phyloP scores from a whole-genome alignment of 345 rosid species.

The Moricandia moricandioides region DNA sequence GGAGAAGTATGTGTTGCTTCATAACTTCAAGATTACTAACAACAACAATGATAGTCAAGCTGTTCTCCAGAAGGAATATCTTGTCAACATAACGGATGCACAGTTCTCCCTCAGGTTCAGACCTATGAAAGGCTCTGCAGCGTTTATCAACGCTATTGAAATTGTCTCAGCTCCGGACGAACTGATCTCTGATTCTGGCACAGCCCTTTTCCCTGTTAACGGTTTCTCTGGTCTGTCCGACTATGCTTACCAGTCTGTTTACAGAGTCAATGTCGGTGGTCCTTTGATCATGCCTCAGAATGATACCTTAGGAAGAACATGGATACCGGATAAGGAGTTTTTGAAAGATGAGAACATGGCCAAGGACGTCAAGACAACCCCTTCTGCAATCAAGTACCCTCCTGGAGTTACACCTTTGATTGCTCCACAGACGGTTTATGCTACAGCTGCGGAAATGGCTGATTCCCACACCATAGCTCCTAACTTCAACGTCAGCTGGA shows the following conservation, averaged over 20 bases:
- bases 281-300: conserved; percentile 54
- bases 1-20: conserved; percentile 59
- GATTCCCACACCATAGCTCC: conserved; percentile 42
- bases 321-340: conserved; percentile 55
- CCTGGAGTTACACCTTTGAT: conserved; percentile 52
- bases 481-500: conserved; percentile 72
- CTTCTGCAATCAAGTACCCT: conserved; percentile 51
- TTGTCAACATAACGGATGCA: conserved; percentile 53
- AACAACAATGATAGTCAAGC: conserved; percentile 35
- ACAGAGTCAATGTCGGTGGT: conserved; percentile 76
- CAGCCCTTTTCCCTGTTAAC: conserved; percentile 53
- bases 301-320: conserved; percentile 56
- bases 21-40: conserved; percentile 49
- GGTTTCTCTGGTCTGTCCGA: conserved; percentile 42
- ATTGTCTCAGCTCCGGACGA: conserved; percentile 68
- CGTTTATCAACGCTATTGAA: conserved; percentile 75
- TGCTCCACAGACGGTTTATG: conserved; percentile 64
- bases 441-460: conserved; percentile 63
- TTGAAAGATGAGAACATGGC: conserved; percentile 50
- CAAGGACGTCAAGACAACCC: conserved; percentile 29
- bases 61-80: conserved; percentile 53
- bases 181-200: conserved; percentile 52
- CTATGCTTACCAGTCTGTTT: conserved; percentile 50
- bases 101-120: conserved; percentile 47
- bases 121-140: conserved; percentile 54